phyloP scores from a whole-genome alignment of 495 filamentous ascomycete genomes.

The Lasiosphaeriaceae sp. region DNA sequence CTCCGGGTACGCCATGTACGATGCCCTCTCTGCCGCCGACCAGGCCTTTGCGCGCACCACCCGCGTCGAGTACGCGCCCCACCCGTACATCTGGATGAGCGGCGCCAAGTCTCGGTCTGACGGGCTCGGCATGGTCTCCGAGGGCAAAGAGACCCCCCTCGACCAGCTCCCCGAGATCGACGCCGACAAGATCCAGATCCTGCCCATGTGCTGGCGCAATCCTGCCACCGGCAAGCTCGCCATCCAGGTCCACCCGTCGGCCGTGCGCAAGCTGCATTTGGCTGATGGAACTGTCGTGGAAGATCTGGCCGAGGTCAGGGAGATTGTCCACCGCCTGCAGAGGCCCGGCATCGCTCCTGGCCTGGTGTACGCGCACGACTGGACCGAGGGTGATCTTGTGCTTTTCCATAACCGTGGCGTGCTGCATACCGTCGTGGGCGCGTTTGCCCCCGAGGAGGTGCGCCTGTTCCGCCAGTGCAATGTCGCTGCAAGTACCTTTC shows the following conservation, averaged over 20 bases:
- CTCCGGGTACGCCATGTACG: constrained; percentile 62
- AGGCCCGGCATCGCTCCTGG: constrained; percentile 65
- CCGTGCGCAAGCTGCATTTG: constrained; percentile 60
- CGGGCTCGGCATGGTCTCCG: constrained; percentile 62
- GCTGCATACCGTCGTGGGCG: constrained; percentile 68
- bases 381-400: constrained; percentile 69
- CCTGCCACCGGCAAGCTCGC: constrained; percentile 62
- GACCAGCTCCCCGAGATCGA: constrained; percentile 61
- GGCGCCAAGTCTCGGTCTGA: constrained; percentile 58
- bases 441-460: constrained; percentile 66
- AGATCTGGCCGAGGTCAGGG: constrained; percentile 59
- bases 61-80: constrained; percentile 68
- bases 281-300: constrained; percentile 61
- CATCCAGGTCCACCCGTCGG: constrained; percentile 67
- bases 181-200: constrained; percentile 58
- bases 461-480: constrained; percentile 74
- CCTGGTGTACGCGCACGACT: constrained; percentile 69
- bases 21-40: constrained; percentile 56
- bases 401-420: constrained; percentile 72
- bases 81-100: constrained; percentile 77
- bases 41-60: constrained; percentile 61
- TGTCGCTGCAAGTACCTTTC: constrained; percentile 56
- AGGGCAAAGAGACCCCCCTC: constrained; percentile 52
- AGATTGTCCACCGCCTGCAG: constrained; percentile 63
- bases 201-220: constrained; percentile 72